A percentile compares a stretch with the other conserved stretches of the same genome.
These are phyloP conservation scores for Aureobasidium sp. DNA, from an alignment of 2,329 filamentous ascomycete species.

Conservation along the genomic window DNA sequence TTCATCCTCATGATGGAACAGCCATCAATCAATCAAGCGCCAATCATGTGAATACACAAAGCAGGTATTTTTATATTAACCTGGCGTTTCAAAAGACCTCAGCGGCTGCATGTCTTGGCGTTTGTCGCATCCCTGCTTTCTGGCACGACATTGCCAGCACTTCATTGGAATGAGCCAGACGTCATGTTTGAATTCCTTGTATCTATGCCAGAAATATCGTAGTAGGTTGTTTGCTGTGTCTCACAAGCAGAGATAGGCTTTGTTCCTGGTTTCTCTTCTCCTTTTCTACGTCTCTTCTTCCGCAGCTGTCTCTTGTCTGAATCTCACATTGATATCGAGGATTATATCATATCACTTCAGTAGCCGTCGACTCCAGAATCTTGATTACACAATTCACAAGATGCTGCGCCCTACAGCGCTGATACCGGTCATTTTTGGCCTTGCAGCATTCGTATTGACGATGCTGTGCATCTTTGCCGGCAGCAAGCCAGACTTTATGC, in stretches of 20 bases:
- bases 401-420: constrained; percentile 47
- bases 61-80: constrained; percentile 9
- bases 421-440: constrained; percentile 45
- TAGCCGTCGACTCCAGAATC: not conserved
- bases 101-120: constrained; percentile 14
- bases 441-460: constrained; percentile 50
- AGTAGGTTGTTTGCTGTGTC: constrained; percentile 3
- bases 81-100: constrained; percentile 8
- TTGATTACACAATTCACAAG: constrained; percentile 11
- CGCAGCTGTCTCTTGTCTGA: not conserved
- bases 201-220: not conserved
- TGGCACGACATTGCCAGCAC: constrained; percentile 1
- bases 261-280: not conserved
- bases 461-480: constrained; percentile 58
- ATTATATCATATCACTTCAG: not conserved
- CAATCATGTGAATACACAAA: not conserved
- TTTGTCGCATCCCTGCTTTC: constrained; percentile 11
- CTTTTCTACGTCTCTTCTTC: not conserved
- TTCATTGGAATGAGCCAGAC: constrained; percentile 14
- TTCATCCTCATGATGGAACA: not conserved
- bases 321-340: not conserved
- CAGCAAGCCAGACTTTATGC: constrained; percentile 48
- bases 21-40: not conserved
- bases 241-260: not conserved
- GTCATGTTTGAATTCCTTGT: constrained; percentile 14